Percentiles rank a stretch among this genome's conserved stretches.
These are phyloP conservation scores for Venturia carpophila DNA, from an alignment of 2,329 filamentous ascomycete species.

Conservation along the genomic window DNA sequence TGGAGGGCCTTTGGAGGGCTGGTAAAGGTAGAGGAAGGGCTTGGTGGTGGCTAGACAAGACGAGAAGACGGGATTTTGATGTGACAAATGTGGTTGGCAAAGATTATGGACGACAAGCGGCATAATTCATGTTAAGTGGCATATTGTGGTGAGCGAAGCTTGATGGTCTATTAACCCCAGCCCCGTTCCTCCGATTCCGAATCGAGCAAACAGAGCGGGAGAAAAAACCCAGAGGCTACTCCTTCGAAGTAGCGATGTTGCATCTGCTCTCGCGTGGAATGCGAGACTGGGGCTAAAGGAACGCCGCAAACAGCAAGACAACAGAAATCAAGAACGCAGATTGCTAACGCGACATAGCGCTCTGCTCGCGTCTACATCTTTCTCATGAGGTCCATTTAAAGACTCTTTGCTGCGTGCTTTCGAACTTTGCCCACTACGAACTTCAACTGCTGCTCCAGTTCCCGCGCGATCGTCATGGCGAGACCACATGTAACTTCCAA, in stretches of 20 bases:
- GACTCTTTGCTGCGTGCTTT: not conserved
- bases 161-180: not conserved
- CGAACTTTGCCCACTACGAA: not conserved
- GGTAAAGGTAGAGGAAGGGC: not conserved
- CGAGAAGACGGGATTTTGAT: not conserved
- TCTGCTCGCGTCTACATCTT: not conserved
- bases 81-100: no score
- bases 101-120: slow-evolving; percentile 4
- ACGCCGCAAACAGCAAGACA: not conserved
- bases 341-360: not conserved
- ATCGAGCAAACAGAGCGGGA: no score
- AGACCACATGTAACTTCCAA: not conserved
- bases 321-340: not conserved
- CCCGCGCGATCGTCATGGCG: not conserved
- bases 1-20: not conserved
- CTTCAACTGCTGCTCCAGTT: not conserved
- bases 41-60: not conserved
- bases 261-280: not conserved
- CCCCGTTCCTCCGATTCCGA: not conserved
- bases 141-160: not conserved
- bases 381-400: not conserved
- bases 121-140: not conserved
- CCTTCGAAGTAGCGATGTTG: not conserved
- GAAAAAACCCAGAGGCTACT: not conserved
- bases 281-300: not conserved